Conservation (phyloP, 2,329 filamentous ascomycete species). For the Diaporthe sp. region DNA sequence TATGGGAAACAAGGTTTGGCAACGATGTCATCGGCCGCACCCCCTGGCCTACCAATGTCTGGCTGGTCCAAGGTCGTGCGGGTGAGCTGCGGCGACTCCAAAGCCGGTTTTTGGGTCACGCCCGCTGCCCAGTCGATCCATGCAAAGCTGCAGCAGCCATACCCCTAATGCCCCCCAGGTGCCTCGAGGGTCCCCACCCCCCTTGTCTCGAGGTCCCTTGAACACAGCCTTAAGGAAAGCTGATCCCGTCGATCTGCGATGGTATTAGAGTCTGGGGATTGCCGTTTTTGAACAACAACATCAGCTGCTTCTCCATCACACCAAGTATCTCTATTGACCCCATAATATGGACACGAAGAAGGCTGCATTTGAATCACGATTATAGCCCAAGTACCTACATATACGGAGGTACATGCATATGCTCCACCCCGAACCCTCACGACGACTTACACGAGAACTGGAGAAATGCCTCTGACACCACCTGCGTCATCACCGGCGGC, state of each 20-base stretch:
- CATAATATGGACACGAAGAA: not conserved
- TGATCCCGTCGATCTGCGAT: constrained; percentile 24
- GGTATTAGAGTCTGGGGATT: constrained; percentile 23
- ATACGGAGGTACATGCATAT: not conserved
- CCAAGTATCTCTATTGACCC: not conserved
- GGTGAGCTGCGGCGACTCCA: constrained; percentile 26
- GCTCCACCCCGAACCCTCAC: constrained; percentile 15
- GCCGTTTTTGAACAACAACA: constrained; percentile 1
- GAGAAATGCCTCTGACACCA: constrained; percentile 32
- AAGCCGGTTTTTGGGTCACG: constrained; percentile 33
- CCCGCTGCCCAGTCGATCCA: not conserved
- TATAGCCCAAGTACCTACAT: not conserved
- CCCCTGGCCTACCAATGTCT: not conserved
- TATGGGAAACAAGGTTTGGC: constrained; percentile 21
- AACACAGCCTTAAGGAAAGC: constrained; percentile 29
- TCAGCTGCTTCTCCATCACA: not conserved
- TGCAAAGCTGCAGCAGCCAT: not conserved
- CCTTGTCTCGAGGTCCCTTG: constrained; percentile 8
- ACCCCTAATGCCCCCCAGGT: not conserved
- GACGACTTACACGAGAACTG: constrained; percentile 1
- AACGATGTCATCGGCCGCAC: constrained; percentile 31
- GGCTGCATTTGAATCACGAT: not conserved
- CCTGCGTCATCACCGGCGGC: constrained; percentile 27
- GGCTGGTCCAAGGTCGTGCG: not conserved
- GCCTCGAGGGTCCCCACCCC: not conserved